Evolutionary conservation across 164 flowering plant genomes (phyloP), one percentile per base, ranked within the genome.

Genomic region (Sextonia rubra): DNA sequence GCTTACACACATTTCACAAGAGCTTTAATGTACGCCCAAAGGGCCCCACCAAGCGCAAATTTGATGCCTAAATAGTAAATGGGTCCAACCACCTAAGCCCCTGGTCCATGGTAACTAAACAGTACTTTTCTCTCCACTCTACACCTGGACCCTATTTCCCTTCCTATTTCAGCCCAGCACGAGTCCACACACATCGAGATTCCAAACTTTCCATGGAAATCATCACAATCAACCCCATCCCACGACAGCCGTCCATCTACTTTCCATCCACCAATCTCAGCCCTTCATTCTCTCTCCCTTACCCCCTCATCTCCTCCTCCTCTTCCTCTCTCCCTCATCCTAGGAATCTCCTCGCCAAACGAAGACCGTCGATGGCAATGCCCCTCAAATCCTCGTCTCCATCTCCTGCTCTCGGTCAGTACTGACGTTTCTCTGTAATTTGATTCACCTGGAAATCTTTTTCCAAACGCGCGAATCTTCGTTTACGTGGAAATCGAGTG

Each of bases 331-430:
- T 18, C 1, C 69, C 52, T 32, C 22, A 48, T 3, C 52, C 11
- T 12, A 9, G 12, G 9, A 66, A 66, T 9, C 27, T 23, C 55
- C 14, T 24, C 52, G 5, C 48, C 22, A 66, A 66, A 66, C 69
- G 52, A n/a, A 5, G 25, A 66, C 24, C 20, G 14, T 47, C 27
- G 15, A 47, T 66, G 25, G 69, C 69, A 32, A 66, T 22, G 69
- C 26, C 69, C 6, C 55, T 66, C 5, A 52, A 66, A n/a, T 66
- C 69, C 26, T 64, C 68, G 9, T 8, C 67, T 52, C 15, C 58
- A 2, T 61, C 64, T 24, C 22, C 64, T 20, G 64, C 64, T 24
- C 26, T 24, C 52, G 69, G 69, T 66, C 17, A 66, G 69, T 66
- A 44, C 4, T 30, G 29, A 27, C 67, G 17, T 9, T 24, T 12